phyloP scores from a whole-genome alignment of 106 monocot species.

The Phalaenopsis equestris region DNA sequence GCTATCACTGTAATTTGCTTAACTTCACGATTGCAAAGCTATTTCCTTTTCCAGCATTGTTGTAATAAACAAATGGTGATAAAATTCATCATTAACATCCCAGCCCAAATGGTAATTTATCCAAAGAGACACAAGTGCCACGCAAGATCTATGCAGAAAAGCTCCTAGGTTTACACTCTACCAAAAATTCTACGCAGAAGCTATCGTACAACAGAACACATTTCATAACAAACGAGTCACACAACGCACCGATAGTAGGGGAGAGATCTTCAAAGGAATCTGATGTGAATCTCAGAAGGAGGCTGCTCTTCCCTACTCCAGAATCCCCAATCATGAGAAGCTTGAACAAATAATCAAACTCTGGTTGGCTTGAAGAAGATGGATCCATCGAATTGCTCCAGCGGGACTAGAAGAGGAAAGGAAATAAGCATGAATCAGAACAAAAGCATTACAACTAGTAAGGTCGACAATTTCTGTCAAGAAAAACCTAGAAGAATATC shows the following conservation, averaged over 20 bases:
- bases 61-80: neutral
- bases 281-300: slow-evolving; percentile 76
- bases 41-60: neutral
- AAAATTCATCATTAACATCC: neutral
- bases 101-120: neutral
- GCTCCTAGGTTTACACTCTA: neutral
- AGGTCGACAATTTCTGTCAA: neutral
- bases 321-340: slow-evolving; percentile 89
- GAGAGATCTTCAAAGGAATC: slow-evolving; percentile 94
- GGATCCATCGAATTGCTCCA: slow-evolving; percentile 36
- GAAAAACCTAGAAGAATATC: neutral
- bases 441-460: neutral
- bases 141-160: neutral
- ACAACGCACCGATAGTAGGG: slow-evolving; percentile 67
- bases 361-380: slow-evolving; percentile 48
- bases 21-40: no score
- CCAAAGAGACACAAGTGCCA: neutral
- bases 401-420: neutral
- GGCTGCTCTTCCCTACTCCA: slow-evolving; percentile 92
- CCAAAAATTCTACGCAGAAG: no score
- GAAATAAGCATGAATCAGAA: neutral
- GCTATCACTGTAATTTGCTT: no score
- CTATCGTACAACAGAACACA: no score
- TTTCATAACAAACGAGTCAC: neutral
- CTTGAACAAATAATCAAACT: slow-evolving; percentile 96